Evolutionary conservation across 441 rosid species (phyloP), one percentile per base, ranked within the genome.

Genomic region (Pelargonium citronellum): DNA sequence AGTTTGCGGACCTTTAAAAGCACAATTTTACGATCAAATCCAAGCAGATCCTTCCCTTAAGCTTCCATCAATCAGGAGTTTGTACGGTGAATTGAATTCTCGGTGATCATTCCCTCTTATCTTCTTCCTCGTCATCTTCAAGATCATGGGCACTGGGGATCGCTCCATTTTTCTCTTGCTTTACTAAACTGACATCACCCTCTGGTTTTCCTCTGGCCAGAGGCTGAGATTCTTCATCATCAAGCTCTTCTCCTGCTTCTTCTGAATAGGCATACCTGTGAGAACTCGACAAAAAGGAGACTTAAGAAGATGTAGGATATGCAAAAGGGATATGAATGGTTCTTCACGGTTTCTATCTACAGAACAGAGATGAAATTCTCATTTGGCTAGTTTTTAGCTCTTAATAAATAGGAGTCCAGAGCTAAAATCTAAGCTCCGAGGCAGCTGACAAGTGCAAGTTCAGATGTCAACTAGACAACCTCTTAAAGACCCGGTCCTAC

Each of bases 201-300:
- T 85, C 93, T 4, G 85, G 69, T 67, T 82, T 86, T 15, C 86
- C 89, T 63, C 83, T 79, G 4, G 87, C 87, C 66, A 94, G 80
- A 53, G 95, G 85, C 74, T 84, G 89, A 71, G 80, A 78, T 85
- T 86, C 90, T 76, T 89, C 92, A 58, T 84, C 91, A 64, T 86
- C 88, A 63, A 62, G 85, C 60, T 87, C 96, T 41, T 84, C 90
- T 70, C 86, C 95, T 1, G 69, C 78, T 57, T 87, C 91, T 60
- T 87, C 97, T 0, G 96, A 85, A 78, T 91, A 94, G 19, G 97
- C 99, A 73, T 94, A 94, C 77, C 99, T 94, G 58, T n/a, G 17
- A 13, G 58, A 51, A 5, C 15, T 51, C 15, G 19, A 7, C 7
- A n/a, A 15, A 51, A 51, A 13, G 7, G 58, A 2, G 5, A 3